Evolutionary conservation across 257 asterid genomes (phyloP), one percentile per base, ranked within the genome.

Genomic region (Capsicum chinense): DNA sequence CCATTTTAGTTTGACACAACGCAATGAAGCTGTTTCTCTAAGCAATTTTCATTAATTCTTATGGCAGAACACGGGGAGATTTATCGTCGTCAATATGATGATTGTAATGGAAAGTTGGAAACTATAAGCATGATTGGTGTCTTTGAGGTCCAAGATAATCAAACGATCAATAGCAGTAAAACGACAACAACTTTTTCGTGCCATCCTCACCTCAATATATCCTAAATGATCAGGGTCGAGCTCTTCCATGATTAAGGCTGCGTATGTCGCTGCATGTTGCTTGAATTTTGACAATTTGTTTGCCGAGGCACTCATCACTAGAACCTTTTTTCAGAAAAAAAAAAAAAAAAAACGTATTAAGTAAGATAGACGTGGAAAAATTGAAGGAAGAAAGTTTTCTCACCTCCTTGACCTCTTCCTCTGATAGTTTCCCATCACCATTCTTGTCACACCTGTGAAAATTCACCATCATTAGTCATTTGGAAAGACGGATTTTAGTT

Each of bases 341-440:
- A 66, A 3, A 7, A 39, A 39, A 2, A 6, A 26, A 39, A 39
- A 3, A 6, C 54, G 86, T 12, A 35, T 37, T 70, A 12, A 82
- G 39, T 83, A 54, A 54, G 66, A 59, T 79, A 68, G 44, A 58
- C 21, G 7, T 73, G 57, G 0, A 21, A 62, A 80, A 84, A 57
- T 62, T 17, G n/a, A 84, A 69, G 79, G 11, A 54, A 44, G 10
- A 26, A 5, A 37, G 17, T 82, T 80, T 63, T 6, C 89, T 88
- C 89, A 95, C 99, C 97, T 96, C 95, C 90, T 84, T 93, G 11
- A 96, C 98, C 90, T 96, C 99, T 13, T 93, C 99, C 85, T 96
- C 98, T 15, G 98, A 93, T 83, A 94, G 86, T 91, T 87, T 89
- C 60, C 99, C 99, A 88, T 96, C 98, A 42, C 99, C 98, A 88